A percentile compares a stretch with the other conserved stretches of the same genome.
phyloP scores from a whole-genome alignment of 352 stramenopile species.

The Blastocystis sp. region DNA sequence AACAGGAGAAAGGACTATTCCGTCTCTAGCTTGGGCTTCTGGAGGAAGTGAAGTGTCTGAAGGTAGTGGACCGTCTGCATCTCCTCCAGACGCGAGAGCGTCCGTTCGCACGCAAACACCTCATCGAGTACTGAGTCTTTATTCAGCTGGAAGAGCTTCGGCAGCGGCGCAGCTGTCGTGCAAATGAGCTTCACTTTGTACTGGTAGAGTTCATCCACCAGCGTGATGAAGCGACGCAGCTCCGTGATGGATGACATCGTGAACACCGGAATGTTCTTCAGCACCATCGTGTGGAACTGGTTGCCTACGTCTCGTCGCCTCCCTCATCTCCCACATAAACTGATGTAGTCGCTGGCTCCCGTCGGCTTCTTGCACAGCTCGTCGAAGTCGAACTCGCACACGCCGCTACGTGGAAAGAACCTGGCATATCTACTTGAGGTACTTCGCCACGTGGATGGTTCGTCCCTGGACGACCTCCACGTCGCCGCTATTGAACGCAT shows the following conservation, averaged over 20 bases:
- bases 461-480: slow-evolving; percentile 73
- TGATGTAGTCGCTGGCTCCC: slow-evolving; percentile 84
- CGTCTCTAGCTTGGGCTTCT: slow-evolving; percentile 48
- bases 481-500: slow-evolving; percentile 60
- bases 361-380: slow-evolving; percentile 83
- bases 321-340: slow-evolving; percentile 64
- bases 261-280: slow-evolving; percentile 75
- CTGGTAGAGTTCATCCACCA: slow-evolving; percentile 92
- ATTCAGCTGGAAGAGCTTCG: slow-evolving; percentile 59
- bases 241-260: slow-evolving; percentile 75
- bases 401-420: slow-evolving; percentile 6
- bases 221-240: slow-evolving; percentile 85
- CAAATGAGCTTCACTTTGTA: slow-evolving; percentile 61
- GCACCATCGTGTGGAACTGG: slow-evolving; percentile 77
- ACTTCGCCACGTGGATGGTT: slow-evolving; percentile 63
- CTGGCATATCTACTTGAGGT: slow-evolving; percentile 63
- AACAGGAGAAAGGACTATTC: slow-evolving; percentile 36
- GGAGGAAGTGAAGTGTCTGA: slow-evolving; percentile 38
- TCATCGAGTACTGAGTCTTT: slow-evolving; percentile 7
- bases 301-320: slow-evolving; percentile 57
- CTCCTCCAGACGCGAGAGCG: slow-evolving; percentile 71
- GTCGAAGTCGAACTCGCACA: slow-evolving; percentile 79
- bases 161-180: slow-evolving; percentile 43
- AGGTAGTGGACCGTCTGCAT: slow-evolving; percentile 73
- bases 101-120: slow-evolving; percentile 52